Evolutionary conservation across 2,329 filamentous ascomycete genomes (phyloP), one percentile per base, ranked within the genome.

Genomic region (Penicillium sp.): DNA sequence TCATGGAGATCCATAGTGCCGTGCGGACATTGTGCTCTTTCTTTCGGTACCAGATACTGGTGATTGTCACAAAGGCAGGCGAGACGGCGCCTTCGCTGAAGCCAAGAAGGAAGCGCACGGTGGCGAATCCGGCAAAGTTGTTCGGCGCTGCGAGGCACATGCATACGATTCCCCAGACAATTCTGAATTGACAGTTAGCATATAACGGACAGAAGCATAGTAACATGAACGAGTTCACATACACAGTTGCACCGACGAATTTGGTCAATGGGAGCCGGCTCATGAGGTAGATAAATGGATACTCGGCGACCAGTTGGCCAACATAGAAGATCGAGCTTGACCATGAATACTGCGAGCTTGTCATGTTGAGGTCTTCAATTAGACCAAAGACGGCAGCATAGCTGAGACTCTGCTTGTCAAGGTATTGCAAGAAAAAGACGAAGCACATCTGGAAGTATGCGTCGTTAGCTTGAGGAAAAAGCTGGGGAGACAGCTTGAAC

Each of bases 241-340:
- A 74, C 70, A 77, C 66, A 0, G 72, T 76, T 1, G 60, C 61
- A 13, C 75, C 75, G 4, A 78, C 75, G 50, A 77, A 76, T 49
- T 74, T 75, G 32, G 73, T 72, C n/a, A 79, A 57, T 8, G 69
- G 73, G 4, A 78, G 64, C 4, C 70, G 65, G 31, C 68, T 72
- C 75, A 78, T 78, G 10, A 78, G 61, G 54, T 77, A 77, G 43
- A 75, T 75, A 50, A 73, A 75, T 1, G 75, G 75, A 49, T 72
- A 76, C 52, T 77, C 75, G 0, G 74, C 69, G 2, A 75, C 69
- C 8, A 75, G 63, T 53, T 75, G 72, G 6, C 70, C 67, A 24
- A 76, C 45, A 26, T 60, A 64, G 45, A 63, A 64, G 29, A 64
- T 61, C 2, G 61, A 62, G 15, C 63, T 70, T 28, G 64, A 70